Conservation (phyloP, 495 filamentous ascomycete genomes). For the Lepraria neglecta region DNA sequence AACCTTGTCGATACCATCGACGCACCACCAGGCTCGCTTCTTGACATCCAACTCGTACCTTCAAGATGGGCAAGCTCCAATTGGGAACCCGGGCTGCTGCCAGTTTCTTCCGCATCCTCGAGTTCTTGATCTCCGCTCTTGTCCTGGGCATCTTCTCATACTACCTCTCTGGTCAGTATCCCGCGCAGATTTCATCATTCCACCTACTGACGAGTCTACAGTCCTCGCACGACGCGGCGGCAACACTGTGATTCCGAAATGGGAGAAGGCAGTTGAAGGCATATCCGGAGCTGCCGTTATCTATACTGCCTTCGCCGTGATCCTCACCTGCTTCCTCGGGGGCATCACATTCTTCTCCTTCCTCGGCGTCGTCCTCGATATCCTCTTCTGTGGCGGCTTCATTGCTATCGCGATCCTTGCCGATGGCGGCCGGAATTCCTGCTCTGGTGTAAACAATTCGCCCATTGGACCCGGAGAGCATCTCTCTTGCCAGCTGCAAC, state of each 20-base stretch:
- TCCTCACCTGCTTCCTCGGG: conserved; percentile 73
- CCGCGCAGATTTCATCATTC: conserved; percentile 32
- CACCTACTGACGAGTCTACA: conserved; percentile 33
- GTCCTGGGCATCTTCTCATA: conserved; percentile 79
- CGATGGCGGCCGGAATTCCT: conserved; percentile 55
- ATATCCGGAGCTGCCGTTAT: conserved; percentile 66
- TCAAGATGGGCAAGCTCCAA: conserved; percentile 44
- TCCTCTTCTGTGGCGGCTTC: conserved; percentile 74
- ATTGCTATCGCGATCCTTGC: conserved; percentile 73
- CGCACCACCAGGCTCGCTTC: neutral
- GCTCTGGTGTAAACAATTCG: conserved; percentile 60
- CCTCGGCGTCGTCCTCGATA: conserved; percentile 74
- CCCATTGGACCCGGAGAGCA: conserved; percentile 47
- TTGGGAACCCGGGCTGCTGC: conserved; percentile 56
- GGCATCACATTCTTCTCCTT: conserved; percentile 66
- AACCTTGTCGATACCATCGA: neutral
- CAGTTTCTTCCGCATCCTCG: conserved; percentile 58
- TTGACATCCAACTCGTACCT: neutral
- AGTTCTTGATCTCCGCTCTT: conserved; percentile 63
- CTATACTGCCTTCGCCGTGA: conserved; percentile 62
- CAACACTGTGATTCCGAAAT: conserved; percentile 46
- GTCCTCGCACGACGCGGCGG: conserved; percentile 52
- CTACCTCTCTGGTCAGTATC: conserved; percentile 48
- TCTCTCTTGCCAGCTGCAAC: conserved; percentile 61
- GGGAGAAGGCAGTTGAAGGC: conserved; percentile 72